A percentile compares a stretch with the other conserved stretches of the same genome.
phyloP scores from a whole-genome alignment of 73 alveolate genomes.

The Tetrahymena thermophila region DNA sequence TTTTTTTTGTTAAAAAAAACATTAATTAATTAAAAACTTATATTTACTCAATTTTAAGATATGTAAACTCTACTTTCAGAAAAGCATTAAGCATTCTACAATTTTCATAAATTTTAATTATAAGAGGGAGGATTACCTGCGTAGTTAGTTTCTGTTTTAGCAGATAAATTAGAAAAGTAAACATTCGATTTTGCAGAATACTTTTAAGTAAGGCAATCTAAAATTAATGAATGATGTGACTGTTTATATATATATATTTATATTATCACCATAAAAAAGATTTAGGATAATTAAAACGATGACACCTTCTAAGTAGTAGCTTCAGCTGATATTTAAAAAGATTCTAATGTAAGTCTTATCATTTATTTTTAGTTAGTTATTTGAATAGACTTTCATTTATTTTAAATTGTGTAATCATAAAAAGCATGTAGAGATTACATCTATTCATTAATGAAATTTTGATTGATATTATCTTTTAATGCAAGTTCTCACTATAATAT shows the following conservation, averaged over 20 bases:
- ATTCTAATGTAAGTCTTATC: not conserved
- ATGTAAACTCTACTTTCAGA: not conserved
- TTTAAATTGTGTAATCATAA: not conserved
- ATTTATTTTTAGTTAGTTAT: not conserved
- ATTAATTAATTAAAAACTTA: not conserved
- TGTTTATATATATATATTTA: not conserved
- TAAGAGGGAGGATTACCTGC: not conserved
- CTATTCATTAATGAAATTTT: too few relatives aligned
- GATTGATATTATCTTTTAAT: too few relatives aligned
- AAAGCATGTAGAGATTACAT: not conserved
- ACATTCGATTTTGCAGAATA: not conserved
- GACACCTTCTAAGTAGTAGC: not conserved
- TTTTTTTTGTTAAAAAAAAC: too few relatives aligned
- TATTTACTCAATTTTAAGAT: not conserved
- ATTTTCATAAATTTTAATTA: not conserved
- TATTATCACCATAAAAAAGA: not conserved
- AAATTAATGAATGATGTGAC: not conserved
- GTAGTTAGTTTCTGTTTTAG: not conserved
- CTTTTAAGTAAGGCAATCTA: not conserved
- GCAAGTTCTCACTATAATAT: too few relatives aligned
- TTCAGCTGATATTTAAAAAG: not conserved
- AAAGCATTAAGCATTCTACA: not conserved
- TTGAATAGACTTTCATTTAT: not conserved
- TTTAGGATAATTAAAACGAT: not conserved
- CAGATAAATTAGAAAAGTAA: not conserved